Base-by-base conservation (phyloP, 73 alveolate species). In the Effrenium voratum region DNA sequence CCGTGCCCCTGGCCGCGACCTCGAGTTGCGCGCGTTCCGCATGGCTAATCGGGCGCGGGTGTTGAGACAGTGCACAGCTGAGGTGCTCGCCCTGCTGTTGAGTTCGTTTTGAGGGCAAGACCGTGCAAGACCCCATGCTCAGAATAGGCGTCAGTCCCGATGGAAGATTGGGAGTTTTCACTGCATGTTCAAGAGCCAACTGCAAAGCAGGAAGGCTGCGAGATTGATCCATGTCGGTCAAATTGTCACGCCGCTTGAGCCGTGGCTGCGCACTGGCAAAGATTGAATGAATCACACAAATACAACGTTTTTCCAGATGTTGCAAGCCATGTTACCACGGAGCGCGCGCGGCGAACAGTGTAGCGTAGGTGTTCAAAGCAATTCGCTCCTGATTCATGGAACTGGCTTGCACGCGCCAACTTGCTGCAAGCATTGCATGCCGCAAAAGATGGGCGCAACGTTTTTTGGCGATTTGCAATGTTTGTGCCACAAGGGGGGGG, bases 401-500 rank as follows among this genome's bases (percentile, higher is more conserved):
- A 81, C 91, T 81, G 91, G 91, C 91, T 81, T 49, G 91, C 72
- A 47, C 70, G 91, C 91, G 47, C 47, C 73, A 81, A 81, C 91
- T 81, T 81, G 91, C 91, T 57, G 72, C 91, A 44, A 81, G 91
- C 34, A 49, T 43, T 81, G 91, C 91, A 81, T 81, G 91, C 72
- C 73, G 30, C 73, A 81, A 81, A 81, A 49, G 19, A 8, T 52
- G 63, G 63, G n/a, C n/a, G n/a, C n/a, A n/a, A n/a, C n/a, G n/a
- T n/a, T n/a, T n/a, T n/a, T n/a, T n/a, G n/a, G n/a, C n/a, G n/a
- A n/a, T n/a, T 59, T 59, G 73, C 1, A n/a, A 26, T 59, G 2
- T 16, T n/a, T 26, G 45, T 12, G 43, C 41, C 66, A 40, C 22
- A 24, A 40, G 45, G 77, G 77, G 77, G 77, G 77, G 77, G 77